Base-by-base conservation (phyloP, 2,329 filamentous ascomycete genomes). In the Arthroderma sp. region DNA sequence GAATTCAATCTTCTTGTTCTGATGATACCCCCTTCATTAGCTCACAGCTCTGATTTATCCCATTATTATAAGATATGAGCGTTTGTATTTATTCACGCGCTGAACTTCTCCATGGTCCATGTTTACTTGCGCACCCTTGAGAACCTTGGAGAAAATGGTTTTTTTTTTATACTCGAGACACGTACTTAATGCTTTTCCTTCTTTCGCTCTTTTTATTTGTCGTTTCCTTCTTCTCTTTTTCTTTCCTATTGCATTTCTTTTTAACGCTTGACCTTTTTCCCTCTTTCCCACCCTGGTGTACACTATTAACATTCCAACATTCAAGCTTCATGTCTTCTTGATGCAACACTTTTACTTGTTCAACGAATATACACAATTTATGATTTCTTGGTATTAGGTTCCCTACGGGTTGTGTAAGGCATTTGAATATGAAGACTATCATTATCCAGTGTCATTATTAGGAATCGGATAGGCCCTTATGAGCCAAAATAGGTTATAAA, bases 151-250 rank as follows among this genome's bases (percentile, higher is more conserved):
- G 13, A 31, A 17, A 31, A 51, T 17, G 44, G 13, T 25, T 51
- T n/a, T 19, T 17, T 19, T 19, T 19, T 51, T 1, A 9, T 5
- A 13, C 25, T 51, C 21, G 13, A 33, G 23, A 51, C 8, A 51
- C 47, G 47, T 38, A 41, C 33, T 64, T 61, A 62, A 62, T 68
- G 65, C 67, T 68, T 67, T 66, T 66, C 62, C 56, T 60, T 61
- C 59, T 7, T n/a, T 54, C 59, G 52, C 58, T 13, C 9, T 58
- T n/a, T 37, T 60, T 61, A 64, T 63, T 66, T 63, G 60, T 63
- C 60, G 60, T 56, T 58, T 60, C 60, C 58, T 56, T 59, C 52
- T 41, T 7, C 54, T 23, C 39, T 6, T 19, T 43, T n/a, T 21
- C 23, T 31, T 7, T 31, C 28, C 7, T 49, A 49, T 8, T n/a